phyloP scores from a whole-genome alignment of 2,329 filamentous ascomycete genomes.

The Colletotrichum sp. region DNA sequence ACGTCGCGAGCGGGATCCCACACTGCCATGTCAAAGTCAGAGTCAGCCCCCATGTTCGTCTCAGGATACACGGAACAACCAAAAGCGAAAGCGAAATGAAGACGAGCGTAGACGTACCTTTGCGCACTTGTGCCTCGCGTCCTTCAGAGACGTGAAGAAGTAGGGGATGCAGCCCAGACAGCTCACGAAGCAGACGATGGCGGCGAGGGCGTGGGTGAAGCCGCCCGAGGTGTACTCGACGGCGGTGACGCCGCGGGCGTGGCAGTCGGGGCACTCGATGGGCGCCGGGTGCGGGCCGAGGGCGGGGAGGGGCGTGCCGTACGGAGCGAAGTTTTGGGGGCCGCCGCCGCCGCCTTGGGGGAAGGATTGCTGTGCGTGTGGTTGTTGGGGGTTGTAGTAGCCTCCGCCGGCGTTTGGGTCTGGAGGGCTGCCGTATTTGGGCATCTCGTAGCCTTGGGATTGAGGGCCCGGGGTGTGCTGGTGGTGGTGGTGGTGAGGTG shows the following conservation, averaged over 20 bases:
- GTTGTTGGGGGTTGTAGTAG: neutral
- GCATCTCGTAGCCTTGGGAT: neutral
- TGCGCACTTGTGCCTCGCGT: slow-evolving; percentile 26
- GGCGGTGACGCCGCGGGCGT: slow-evolving; percentile 24
- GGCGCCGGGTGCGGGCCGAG: slow-evolving; percentile 23
- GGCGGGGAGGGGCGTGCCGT: slow-evolving; percentile 22
- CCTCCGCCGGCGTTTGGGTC: neutral
- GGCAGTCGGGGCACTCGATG: slow-evolving; percentile 27
- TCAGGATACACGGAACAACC: neutral
- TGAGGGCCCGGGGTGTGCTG: neutral
- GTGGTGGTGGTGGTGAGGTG: neutral
- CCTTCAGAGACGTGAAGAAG: slow-evolving; percentile 24
- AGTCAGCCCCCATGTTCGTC: neutral
- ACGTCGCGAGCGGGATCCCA: slow-evolving; percentile 27
- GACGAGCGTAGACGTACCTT: slow-evolving; percentile 10
- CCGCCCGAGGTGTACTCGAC: slow-evolving; percentile 24
- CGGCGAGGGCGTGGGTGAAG: slow-evolving; percentile 26
- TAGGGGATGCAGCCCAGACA: slow-evolving; percentile 29
- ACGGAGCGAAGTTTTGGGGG: slow-evolving; percentile 17
- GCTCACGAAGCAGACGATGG: slow-evolving; percentile 24
- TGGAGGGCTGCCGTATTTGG: slow-evolving; percentile 9
- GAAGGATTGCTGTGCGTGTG: neutral
- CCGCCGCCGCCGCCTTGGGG: neutral
- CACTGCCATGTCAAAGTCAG: slow-evolving; percentile 16
- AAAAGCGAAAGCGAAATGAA: neutral